phyloP scores from a whole-genome alignment of 2,329 filamentous ascomycete genomes.

The Leptosphaerulina australis region DNA sequence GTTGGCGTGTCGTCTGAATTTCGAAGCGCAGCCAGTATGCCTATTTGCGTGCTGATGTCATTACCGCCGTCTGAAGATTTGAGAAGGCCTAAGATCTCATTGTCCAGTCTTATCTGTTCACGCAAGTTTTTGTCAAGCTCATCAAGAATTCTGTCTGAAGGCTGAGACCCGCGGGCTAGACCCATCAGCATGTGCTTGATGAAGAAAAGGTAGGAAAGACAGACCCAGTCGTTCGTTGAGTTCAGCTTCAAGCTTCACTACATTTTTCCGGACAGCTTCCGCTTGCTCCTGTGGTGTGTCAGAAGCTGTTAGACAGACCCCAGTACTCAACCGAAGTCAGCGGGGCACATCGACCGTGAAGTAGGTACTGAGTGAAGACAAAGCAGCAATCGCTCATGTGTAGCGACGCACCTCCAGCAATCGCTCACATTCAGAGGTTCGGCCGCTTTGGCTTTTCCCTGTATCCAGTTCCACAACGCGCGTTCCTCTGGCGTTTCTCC shows the following conservation, averaged over 20 bases:
- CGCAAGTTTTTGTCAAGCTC: slow-evolving; percentile 55
- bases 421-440: slow-evolving; percentile 1
- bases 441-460: no score
- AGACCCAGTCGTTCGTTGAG: slow-evolving; percentile 40
- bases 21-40: slow-evolving; percentile 55
- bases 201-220: slow-evolving; percentile 4
- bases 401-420: background rate
- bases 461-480: background rate
- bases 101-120: slow-evolving; percentile 56
- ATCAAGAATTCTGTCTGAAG: slow-evolving; percentile 51
- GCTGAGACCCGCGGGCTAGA: slow-evolving; percentile 44
- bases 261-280: slow-evolving; percentile 40
- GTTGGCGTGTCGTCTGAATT: slow-evolving; percentile 52
- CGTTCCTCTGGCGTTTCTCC: background rate
- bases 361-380: background rate
- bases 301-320: background rate
- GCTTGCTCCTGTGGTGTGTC: slow-evolving; percentile 35
- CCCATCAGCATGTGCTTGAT: slow-evolving; percentile 6
- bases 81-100: slow-evolving; percentile 53
- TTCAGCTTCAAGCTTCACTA: slow-evolving; percentile 37
- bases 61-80: slow-evolving; percentile 51
- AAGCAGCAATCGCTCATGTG: background rate
- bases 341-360: background rate
- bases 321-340: background rate
- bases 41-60: slow-evolving; percentile 52